phyloP scores from a whole-genome alignment of 441 rosid genomes.

The Populus hybrid region DNA sequence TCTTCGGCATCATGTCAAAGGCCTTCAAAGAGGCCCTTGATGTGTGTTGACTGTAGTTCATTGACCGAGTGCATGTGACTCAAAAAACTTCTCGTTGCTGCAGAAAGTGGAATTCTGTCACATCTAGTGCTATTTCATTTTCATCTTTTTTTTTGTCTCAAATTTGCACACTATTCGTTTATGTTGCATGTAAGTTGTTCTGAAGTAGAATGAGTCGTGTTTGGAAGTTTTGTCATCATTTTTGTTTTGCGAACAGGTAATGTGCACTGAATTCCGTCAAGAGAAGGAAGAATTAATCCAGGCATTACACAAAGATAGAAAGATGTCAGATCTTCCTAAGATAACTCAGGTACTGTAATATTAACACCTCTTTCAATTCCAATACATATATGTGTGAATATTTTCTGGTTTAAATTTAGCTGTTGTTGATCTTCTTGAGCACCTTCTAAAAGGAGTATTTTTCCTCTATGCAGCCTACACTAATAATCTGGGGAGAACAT shows the following conservation, averaged over 20 bases:
- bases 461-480: conserved; percentile 47
- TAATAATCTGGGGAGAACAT: conserved; percentile 68
- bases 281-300: conserved; percentile 64
- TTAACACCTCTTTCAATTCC: neutral
- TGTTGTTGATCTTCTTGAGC: neutral
- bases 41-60: neutral
- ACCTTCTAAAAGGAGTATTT: neutral
- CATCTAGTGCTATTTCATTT: neutral
- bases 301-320: conserved; percentile 59
- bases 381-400: neutral
- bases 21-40: neutral
- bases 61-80: neutral
- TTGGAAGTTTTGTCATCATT: conserved; percentile 10
- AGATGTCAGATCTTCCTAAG: conserved; percentile 56
- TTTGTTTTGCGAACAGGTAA: conserved; percentile 42
- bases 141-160: neutral
- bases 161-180: neutral
- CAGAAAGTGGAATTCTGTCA: neutral
- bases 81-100: neutral
- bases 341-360: conserved; percentile 51
- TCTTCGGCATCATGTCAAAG: neutral
- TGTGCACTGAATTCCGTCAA: conserved; percentile 61
- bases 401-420: neutral
- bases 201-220: neutral
- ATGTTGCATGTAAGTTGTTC: neutral